Percentiles rank a stretch among this genome's conserved stretches.
Conservation (phyloP, 2,329 filamentous ascomycete genomes). For the Cordyceps pruinosa region DNA sequence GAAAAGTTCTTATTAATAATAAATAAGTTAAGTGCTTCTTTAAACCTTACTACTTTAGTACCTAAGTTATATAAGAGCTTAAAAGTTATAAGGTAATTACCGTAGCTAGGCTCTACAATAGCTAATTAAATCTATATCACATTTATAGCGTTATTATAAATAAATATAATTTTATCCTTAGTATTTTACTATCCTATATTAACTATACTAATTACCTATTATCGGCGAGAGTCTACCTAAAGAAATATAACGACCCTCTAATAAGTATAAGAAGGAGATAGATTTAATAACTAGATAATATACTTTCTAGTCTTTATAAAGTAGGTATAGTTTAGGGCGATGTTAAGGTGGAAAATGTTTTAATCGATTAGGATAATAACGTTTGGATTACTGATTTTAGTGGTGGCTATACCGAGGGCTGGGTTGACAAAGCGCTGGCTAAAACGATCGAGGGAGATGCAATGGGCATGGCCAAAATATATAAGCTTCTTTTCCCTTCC, state of each 20-base stretch:
- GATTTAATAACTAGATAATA: slow-evolving; percentile 16
- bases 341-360: slow-evolving; percentile 25
- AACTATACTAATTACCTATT: neutral
- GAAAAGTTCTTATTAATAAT: slow-evolving; percentile 17
- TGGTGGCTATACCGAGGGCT: slow-evolving; percentile 22
- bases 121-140: slow-evolving; percentile 13
- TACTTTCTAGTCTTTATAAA: slow-evolving; percentile 17
- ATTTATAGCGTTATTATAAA: slow-evolving; percentile 18
- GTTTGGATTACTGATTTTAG: slow-evolving; percentile 27
- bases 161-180: slow-evolving; percentile 13
- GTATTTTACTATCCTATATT: slow-evolving; percentile 15
- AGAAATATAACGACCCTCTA: slow-evolving; percentile 10
- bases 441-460: neutral
- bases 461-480: slow-evolving; percentile 4
- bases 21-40: slow-evolving; percentile 18
- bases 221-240: neutral
- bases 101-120: slow-evolving; percentile 10
- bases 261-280: slow-evolving; percentile 9
- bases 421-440: slow-evolving; percentile 16
- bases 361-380: slow-evolving; percentile 24
- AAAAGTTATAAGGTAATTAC: slow-evolving; percentile 14
- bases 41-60: slow-evolving; percentile 16
- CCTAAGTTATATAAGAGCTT: slow-evolving; percentile 14
- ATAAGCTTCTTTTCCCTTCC: neutral
- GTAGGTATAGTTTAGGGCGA: slow-evolving; percentile 25